phyloP scores from a whole-genome alignment of 2,329 filamentous ascomycete species.

The Penicillium fuscoglaucum region DNA sequence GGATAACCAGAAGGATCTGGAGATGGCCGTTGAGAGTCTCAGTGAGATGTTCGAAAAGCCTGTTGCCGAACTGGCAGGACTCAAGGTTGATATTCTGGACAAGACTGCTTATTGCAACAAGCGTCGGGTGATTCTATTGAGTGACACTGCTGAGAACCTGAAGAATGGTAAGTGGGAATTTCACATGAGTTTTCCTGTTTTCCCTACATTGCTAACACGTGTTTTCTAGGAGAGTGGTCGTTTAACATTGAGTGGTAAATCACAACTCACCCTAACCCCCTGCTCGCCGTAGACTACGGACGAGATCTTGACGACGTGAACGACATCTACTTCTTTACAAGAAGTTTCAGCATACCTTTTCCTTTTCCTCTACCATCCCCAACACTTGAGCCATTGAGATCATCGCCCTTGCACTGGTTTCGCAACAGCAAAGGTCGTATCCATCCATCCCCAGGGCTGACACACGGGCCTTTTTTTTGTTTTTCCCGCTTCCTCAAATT shows the following conservation, averaged over 20 bases:
- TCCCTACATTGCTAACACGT: neutral
- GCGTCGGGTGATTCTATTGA: conserved; percentile 81
- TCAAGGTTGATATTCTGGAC: conserved; percentile 98
- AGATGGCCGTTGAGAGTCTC: conserved; percentile 93
- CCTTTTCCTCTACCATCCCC: neutral
- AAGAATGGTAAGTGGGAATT: conserved; percentile 66
- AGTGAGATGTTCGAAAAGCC: conserved; percentile 99
- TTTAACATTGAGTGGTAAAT: conserved; percentile 48
- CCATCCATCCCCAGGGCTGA: neutral
- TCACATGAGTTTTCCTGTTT: neutral
- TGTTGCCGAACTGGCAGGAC: conserved; percentile 75
- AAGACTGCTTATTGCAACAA: conserved; percentile 98
- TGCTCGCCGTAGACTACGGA: neutral
- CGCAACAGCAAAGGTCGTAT: neutral
- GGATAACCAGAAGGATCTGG: conserved; percentile 96
- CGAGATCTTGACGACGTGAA: conserved; percentile 28
- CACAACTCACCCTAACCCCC: neutral
- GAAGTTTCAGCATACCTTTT: conserved; percentile 1
- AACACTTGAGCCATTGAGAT: neutral
- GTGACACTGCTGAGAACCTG: conserved; percentile 89
- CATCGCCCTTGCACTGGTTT: neutral
- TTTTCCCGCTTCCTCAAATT: neutral
- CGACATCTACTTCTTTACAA: conserved; percentile 8
- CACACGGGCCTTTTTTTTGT: neutral
- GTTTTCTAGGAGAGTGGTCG: conserved; percentile 43